Base-by-base conservation (phyloP, 805 yeast species). In the Saccharomyces kudriavzevii region DNA sequence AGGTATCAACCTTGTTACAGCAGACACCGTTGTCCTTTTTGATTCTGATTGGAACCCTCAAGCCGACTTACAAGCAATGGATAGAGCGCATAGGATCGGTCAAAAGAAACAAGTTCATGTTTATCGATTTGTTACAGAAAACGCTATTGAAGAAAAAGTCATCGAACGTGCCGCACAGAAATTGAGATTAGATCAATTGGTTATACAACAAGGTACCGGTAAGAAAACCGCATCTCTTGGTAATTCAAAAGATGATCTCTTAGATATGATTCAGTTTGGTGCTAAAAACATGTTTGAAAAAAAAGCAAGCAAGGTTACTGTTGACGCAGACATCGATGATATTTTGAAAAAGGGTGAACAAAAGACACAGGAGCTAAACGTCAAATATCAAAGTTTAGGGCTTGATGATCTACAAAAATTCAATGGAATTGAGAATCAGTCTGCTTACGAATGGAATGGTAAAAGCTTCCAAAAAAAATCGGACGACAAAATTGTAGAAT, bases 11-110 rank as follows among this genome's bases (percentile, higher is more conserved):
- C 76, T 91, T 66, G 92, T 96, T 0, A 82, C 88, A 10, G 98
- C 98, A 1, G 96, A 91, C 66, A 83, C 87, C 49, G 98, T 91
- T 47, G 80, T 91, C 2, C 70, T 91, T 24, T 92, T 82, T 66
- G 98, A 91, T 69, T 86, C 95, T 0, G 98, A 91, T 72, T 91
- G 98, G 98, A 91, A 91, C 66, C 98, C 98, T 2, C 98, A 91
- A 68, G 97, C 97, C 0, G 98, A 91, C 75, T 76, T 91, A 64
- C 98, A 91, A 72, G 97, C 97, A 1, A 91, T 91, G 98, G 98
- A 92, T 69, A 80, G 98, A 65, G 97, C 97, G 0, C 98, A 91
- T 66, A 83, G 98, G 75, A 91, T 91, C 65, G 98, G 98, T 17
- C 98, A 91, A 69, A 92, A 88, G 68, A 92, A 92, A 65, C 98